Evolutionary conservation across 2,329 filamentous ascomycete genomes (phyloP), one percentile per base, ranked within the genome.

Genomic region (Macrophomina tecta): DNA sequence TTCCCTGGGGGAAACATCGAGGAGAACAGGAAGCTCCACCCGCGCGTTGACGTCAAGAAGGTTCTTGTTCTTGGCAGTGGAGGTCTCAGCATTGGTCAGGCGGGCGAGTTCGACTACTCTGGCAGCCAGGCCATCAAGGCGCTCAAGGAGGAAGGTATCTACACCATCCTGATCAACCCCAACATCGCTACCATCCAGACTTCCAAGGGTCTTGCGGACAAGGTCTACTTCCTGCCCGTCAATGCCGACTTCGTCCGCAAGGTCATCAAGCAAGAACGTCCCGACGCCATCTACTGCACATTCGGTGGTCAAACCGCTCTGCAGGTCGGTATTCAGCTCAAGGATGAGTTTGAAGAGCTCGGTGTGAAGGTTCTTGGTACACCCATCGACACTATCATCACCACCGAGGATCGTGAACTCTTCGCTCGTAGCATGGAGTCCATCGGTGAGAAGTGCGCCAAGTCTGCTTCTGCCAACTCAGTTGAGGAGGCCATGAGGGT

Each of bases 171-270:
- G 70, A 98, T 99, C 86, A 99, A 99, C 82, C 95, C 95, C 67
- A 99, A 99, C 78, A 98, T 99, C 77, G 95, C 95, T 71, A 99
- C 95, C 0, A 98, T 98, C 69, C 95, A 99, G 80, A 99, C 95
- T 4, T 98, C 95, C 64, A 97, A 97, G 82, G 95, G 95, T 70
- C 84, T 99, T 64, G 95, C 95, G 14, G 95, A 99, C 81, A 98
- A 98, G 84, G 95, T 99, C 62, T 99, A 98, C 82, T 99, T 98
- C 85, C 85, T 98, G 51, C 95, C 95, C 0, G 95, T 99, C 77
- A 98, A 94, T 69, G 91, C 94, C 67, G 94, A 98, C 64, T 98
- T 97, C 72, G 95, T 99, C 51, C 92, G 94, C 77, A 98, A 98
- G 82, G 94, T 99, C 77, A 98, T 99, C 77, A 86, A 93, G 77